phyloP scores from a whole-genome alignment of 805 yeast species.

The Wickerhamiella azymoides region DNA sequence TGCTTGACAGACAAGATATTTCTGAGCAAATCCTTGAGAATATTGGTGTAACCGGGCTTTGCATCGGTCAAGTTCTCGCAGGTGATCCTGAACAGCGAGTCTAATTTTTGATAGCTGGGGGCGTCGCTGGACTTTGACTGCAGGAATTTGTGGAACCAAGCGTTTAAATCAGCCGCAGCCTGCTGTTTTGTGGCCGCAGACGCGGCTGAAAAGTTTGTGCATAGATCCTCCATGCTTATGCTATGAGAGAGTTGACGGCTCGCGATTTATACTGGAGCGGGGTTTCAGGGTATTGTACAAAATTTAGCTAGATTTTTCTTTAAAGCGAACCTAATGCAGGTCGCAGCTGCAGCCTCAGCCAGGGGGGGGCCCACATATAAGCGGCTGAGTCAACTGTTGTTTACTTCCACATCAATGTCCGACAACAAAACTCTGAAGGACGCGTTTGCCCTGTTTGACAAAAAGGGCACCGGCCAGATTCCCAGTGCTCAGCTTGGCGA shows the following conservation, averaged over 20 bases:
- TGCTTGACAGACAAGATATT: not conserved
- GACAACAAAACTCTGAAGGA: conserved; percentile 51
- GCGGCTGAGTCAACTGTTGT: not conserved
- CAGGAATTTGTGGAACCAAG: conserved; percentile 1
- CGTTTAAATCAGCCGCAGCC: not conserved
- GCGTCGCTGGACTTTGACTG: conserved; percentile 1
- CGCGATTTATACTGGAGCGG: not conserved
- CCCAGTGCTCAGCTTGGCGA: conserved; percentile 80
- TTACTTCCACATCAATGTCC: conserved; percentile 3
- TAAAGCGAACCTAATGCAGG: too few relatives aligned
- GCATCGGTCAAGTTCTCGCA: conserved; percentile 12
- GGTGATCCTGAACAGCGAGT: conserved; percentile 3
- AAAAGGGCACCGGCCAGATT: conserved; percentile 87
- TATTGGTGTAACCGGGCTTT: conserved; percentile 7
- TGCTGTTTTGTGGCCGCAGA: not conserved
- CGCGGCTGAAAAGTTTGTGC: not conserved
- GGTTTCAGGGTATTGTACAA: too few relatives aligned
- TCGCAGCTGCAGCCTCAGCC: not conserved
- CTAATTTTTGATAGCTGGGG: not conserved
- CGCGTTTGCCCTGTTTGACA: conserved; percentile 93
- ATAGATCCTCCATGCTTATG: not conserved
- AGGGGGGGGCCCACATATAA: not conserved
- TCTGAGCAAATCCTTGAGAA: conserved; percentile 6
- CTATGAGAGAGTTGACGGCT: not conserved
- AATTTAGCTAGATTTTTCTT: too few relatives aligned